These are phyloP conservation scores for Elongisporangium prolatum DNA, from an alignment of 352 stramenopile genomes.

Conservation along the genomic window DNA sequence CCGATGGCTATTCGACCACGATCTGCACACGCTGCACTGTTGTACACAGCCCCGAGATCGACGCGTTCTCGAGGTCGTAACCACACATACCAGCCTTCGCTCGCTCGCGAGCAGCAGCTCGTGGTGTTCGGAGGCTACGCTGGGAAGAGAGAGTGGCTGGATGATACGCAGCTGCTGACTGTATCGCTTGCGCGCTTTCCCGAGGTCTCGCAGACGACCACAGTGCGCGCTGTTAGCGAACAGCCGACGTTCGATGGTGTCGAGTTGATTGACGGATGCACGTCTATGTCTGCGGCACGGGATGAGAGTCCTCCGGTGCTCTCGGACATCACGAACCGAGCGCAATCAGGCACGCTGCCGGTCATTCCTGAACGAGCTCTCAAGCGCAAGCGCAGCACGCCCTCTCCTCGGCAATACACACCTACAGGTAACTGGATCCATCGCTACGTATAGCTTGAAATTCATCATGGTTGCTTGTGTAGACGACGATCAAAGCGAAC, in stretches of 20 bases:
- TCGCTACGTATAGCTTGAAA: no score
- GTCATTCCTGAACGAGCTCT: background rate
- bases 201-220: background rate
- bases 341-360: slow-evolving; percentile 4
- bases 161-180: slow-evolving; percentile 54
- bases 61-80: slow-evolving; percentile 2
- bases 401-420: background rate
- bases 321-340: slow-evolving; percentile 64
- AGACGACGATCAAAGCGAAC: background rate
- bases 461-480: no score
- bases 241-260: slow-evolving; percentile 10
- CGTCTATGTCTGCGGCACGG: slow-evolving; percentile 13
- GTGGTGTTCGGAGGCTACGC: slow-evolving; percentile 70
- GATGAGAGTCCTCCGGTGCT: slow-evolving; percentile 20
- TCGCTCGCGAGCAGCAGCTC: slow-evolving; percentile 24
- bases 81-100: slow-evolving; percentile 6
- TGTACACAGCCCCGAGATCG: slow-evolving; percentile 13
- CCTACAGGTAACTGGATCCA: background rate
- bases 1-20: slow-evolving; percentile 16
- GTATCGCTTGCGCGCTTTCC: slow-evolving; percentile 12
- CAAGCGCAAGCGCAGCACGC: background rate
- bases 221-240: slow-evolving; percentile 4
- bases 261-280: slow-evolving; percentile 5
- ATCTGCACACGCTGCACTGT: slow-evolving; percentile 35
- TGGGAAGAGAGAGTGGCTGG: slow-evolving; percentile 49